These are phyloP conservation scores for Sicyos baderoa DNA, from an alignment of 306 rosid genomes.

Conservation along the genomic window DNA sequence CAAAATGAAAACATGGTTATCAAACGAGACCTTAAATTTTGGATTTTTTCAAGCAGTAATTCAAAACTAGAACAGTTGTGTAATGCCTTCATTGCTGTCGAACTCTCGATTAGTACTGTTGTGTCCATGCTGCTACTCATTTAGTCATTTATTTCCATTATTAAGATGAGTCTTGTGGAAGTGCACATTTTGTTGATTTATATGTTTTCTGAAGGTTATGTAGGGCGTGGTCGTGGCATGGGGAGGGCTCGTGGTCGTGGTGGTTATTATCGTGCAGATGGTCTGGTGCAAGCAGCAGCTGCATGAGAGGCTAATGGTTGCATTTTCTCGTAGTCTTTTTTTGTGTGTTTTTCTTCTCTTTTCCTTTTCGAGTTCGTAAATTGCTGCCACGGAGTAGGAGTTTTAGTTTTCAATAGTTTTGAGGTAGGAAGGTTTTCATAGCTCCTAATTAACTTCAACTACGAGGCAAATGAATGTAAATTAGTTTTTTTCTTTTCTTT, in stretches of 20 bases:
- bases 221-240: conserved; percentile 70
- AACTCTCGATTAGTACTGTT: background rate
- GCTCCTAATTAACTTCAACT: conserved; percentile 1
- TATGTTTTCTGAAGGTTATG: conserved; percentile 20
- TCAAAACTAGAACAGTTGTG: background rate
- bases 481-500: background rate
- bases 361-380: background rate
- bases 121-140: background rate
- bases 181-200: background rate
- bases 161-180: background rate
- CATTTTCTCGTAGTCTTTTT: conserved; percentile 30
- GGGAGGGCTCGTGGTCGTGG: conserved; percentile 56
- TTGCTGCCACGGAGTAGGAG: conserved; percentile 7
- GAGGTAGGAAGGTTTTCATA: conserved; percentile 9
- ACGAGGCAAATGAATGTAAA: conserved; percentile 11
- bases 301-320: conserved; percentile 30
- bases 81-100: background rate
- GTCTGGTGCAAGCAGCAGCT: conserved; percentile 44
- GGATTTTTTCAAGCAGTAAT: too few relatives aligned
- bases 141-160: background rate
- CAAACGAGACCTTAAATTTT: too few relatives aligned
- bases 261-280: conserved; percentile 30
- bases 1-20: too few relatives aligned
- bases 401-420: conserved; percentile 7
- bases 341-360: background rate